Evolutionary conservation across 2,329 filamentous ascomycete species (phyloP).

Genomic region (Fusarium xyrophilum): DNA sequence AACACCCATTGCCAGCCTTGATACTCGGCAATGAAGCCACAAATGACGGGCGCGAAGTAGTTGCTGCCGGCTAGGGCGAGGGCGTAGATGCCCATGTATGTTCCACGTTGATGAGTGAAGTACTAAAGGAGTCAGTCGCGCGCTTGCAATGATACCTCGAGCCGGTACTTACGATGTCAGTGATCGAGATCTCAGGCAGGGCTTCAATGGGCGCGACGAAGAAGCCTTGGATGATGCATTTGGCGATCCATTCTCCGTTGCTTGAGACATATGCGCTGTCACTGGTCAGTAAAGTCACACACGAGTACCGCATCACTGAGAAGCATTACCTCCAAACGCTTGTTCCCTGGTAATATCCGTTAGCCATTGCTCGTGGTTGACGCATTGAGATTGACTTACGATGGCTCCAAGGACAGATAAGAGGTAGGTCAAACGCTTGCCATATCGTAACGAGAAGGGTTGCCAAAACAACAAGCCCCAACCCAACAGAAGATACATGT

Average conservation of each 20-base stretch:
- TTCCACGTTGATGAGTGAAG: constrained; percentile 53
- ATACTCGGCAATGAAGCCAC: constrained; percentile 53
- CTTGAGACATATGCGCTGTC: constrained; percentile 47
- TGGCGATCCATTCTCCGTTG: constrained; percentile 54
- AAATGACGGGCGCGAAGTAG: constrained; percentile 54
- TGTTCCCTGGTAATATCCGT: constrained; percentile 13
- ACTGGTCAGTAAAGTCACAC: neutral
- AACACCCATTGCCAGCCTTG: constrained; percentile 53
- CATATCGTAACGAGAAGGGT: constrained; percentile 55
- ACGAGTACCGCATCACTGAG: accelerated
- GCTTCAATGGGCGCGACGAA: constrained; percentile 55
- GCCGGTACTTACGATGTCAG: constrained; percentile 46
- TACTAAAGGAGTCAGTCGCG: constrained; percentile 24
- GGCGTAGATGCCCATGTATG: constrained; percentile 53
- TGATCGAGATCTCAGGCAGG: constrained; percentile 53
- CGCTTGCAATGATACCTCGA: accelerated
- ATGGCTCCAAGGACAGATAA: constrained; percentile 46
- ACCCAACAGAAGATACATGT: constrained; percentile 54
- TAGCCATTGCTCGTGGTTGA: accelerated
- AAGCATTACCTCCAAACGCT: constrained; percentile 37
- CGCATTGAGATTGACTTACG: constrained; percentile 19
- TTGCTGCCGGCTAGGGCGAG: constrained; percentile 50
- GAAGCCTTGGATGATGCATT: constrained; percentile 53
- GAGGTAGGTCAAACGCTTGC: constrained; percentile 50
- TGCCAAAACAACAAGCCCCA: constrained; percentile 57